Base-by-base conservation (phyloP, 768 basidiomycete genomes). In the Suillus subluteus region DNA sequence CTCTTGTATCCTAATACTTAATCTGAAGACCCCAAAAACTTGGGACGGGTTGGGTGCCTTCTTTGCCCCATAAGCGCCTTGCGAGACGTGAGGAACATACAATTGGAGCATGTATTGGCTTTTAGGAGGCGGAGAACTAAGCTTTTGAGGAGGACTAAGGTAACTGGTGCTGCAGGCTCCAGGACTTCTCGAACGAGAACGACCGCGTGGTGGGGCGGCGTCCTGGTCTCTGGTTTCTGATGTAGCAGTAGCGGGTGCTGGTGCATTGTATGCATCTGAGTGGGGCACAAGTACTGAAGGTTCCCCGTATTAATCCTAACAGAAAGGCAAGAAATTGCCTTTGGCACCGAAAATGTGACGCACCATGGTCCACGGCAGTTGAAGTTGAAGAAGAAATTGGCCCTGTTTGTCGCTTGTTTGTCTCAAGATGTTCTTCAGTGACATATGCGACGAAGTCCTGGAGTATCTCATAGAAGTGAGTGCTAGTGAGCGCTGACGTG, bases 1-100 rank as follows among this genome's bases (percentile, higher is more conserved):
- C 75, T 99, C 97, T 64, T 90, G 87, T 4, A 96, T 98, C 64
- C 96, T 88, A 65, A 99, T 97, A 72, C 95, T 96, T 50, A 99
- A 81, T n/a, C 97, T 96, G 71, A 99, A 99, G 23, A 98, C 66
- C 97, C 97, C 35, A 67, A 99, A 84, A 38, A 97, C 95, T 68
- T 85, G 90, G 23, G 95, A 8, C 26, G 6, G 92, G 77, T 90
- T 91, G 62, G 94, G 93, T 71, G 91, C 91, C 92, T 94, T 86
- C n/a, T n/a, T n/a, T n/a, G n/a, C n/a, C n/a, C n/a, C n/a, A n/a
- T n/a, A n/a, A n/a, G n/a, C n/a, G n/a, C n/a, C n/a, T n/a, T n/a
- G n/a, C 82, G 37, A 23, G 62, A 67, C 43, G 69, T 44, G 58
- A 40, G 13, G 23, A 66, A 87, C 91, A 67, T 76, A 92, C 91